Evolutionary conservation across 1,284 basidiomycete species (phyloP).

Genomic region (Irpex sp.): DNA sequence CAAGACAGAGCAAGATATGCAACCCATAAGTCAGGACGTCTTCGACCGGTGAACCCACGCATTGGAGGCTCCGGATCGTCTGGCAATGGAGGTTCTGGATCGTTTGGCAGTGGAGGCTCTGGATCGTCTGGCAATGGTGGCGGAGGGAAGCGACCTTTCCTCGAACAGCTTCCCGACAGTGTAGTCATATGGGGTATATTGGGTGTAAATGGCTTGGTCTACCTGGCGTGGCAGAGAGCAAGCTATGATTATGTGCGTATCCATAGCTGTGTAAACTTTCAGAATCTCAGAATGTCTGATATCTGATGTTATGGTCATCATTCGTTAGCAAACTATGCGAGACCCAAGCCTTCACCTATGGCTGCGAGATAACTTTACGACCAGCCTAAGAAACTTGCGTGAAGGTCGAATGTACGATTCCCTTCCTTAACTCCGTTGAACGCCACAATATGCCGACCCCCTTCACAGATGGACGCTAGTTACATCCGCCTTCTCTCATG

Average conservation of each 20-base stretch:
- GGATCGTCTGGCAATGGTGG: background rate
- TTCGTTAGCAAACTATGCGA: constrained; percentile 22
- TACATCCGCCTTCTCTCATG: constrained; percentile 76
- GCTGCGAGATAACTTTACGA: constrained; percentile 70
- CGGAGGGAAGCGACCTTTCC: background rate
- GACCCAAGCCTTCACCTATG: constrained; percentile 51
- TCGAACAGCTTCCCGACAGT: constrained; percentile 31
- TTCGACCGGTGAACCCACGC: background rate
- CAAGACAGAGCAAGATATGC: background rate
- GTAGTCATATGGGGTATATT: constrained; percentile 43
- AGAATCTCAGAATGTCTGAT: too few species aligned
- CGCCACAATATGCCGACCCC: constrained; percentile 4
- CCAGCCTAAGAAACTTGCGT: constrained; percentile 60
- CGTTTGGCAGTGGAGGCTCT: background rate
- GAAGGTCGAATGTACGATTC: constrained; percentile 66
- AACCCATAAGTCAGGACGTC: background rate
- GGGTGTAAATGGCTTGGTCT: constrained; percentile 42
- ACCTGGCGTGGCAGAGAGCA: constrained; percentile 39
- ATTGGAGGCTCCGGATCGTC: background rate
- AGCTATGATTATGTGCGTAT: constrained; percentile 9
- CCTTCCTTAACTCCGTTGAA: constrained; percentile 3
- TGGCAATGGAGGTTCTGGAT: background rate
- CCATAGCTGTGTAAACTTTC: background rate
- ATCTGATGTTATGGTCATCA: background rate
- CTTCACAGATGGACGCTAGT: constrained; percentile 73